A percentile compares a stretch with the other conserved stretches of the same genome.
Conservation (phyloP, 257 asterid species). For the Lycium ferocissimum region DNA sequence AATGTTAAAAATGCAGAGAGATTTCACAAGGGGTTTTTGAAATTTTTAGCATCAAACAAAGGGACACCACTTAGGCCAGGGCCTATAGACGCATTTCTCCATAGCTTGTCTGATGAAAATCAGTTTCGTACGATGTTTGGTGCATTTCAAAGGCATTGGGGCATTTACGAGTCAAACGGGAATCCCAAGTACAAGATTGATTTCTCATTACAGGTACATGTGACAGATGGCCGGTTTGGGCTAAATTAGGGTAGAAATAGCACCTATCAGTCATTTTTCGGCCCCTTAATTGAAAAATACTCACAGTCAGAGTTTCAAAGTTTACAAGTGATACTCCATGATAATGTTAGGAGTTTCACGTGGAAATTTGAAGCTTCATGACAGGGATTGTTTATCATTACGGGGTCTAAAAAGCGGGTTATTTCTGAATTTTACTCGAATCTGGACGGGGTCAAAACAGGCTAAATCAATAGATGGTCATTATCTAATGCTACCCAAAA, state of each 20-base stretch:
- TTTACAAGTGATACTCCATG: not conserved
- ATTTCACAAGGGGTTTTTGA: constrained; percentile 45
- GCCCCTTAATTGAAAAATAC: not conserved
- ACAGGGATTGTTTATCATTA: not conserved
- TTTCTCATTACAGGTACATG: constrained; percentile 24
- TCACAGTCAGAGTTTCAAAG: not conserved
- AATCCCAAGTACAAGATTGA: constrained; percentile 61
- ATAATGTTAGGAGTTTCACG: too few species aligned
- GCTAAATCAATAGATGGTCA: not conserved
- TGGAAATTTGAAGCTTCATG: not conserved
- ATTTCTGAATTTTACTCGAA: not conserved
- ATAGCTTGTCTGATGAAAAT: constrained; percentile 54
- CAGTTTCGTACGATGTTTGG: constrained; percentile 17
- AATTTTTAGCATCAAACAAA: constrained; percentile 37
- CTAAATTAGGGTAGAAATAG: not conserved
- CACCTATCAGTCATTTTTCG: not conserved
- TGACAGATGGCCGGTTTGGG: not conserved
- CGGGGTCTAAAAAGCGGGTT: not conserved
- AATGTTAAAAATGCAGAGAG: constrained; percentile 40
- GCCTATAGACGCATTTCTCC: constrained; percentile 45
- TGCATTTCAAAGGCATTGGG: constrained; percentile 60
- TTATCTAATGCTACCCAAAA: not conserved
- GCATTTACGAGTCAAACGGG: constrained; percentile 54
- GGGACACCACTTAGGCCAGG: constrained; percentile 58
- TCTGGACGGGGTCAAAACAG: not conserved